phyloP scores from a whole-genome alignment of 176 grass and related monocot species.

The Phyllostachys edulis region DNA sequence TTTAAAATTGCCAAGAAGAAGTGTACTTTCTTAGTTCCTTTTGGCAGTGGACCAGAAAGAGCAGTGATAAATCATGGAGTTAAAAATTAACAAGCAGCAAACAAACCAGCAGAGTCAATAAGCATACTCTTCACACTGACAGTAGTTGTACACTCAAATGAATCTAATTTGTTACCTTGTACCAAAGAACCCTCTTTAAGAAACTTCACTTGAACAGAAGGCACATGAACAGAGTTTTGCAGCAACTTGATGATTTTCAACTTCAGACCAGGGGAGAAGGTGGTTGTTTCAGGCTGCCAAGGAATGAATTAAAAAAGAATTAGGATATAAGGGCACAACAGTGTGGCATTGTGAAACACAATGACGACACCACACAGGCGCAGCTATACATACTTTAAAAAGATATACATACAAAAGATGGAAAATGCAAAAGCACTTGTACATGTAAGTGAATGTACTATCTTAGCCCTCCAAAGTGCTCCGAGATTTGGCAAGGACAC shows the following conservation, averaged over 20 bases:
- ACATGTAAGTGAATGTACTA: not conserved
- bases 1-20: not conserved
- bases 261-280: conserved; percentile 74
- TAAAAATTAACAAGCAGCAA: conserved; percentile 14
- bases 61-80: not conserved
- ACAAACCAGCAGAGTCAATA: not conserved
- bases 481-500: not conserved
- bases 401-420: conserved; percentile 1
- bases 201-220: conserved; percentile 43
- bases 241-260: conserved; percentile 85
- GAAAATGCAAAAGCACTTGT: not conserved
- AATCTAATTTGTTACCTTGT: conserved; percentile 44
- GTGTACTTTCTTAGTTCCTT: not conserved
- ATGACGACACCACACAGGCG: not conserved
- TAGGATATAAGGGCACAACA: conserved; percentile 5
- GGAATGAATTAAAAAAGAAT: not conserved
- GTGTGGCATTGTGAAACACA: conserved; percentile 21
- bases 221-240: conserved; percentile 45
- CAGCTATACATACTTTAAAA: not conserved
- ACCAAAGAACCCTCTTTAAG: conserved; percentile 36
- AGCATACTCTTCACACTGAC: conserved; percentile 18
- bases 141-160: conserved; percentile 21
- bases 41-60: not conserved
- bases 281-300: conserved; percentile 75
- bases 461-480: not conserved